phyloP scores from a whole-genome alignment of 2,329 filamentous ascomycete species.

The Ilyonectria robusta region DNA sequence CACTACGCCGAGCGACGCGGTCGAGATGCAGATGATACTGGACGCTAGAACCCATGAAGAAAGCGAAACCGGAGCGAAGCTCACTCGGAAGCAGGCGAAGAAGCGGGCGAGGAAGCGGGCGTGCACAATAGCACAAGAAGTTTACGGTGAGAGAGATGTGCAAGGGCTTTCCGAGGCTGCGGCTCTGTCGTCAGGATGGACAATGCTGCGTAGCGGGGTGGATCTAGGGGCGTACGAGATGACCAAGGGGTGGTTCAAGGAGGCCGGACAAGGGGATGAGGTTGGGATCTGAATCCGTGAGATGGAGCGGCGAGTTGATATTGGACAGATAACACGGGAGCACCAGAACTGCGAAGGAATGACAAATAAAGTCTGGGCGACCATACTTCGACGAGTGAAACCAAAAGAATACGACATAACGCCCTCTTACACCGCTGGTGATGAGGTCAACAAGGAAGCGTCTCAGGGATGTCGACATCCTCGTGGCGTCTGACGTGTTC shows the following conservation, averaged over 20 bases:
- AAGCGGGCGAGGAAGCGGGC: conserved; percentile 56
- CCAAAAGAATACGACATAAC: conserved; percentile 18
- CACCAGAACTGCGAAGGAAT: conserved; percentile 6
- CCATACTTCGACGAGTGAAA: conserved; percentile 3
- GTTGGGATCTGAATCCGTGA: conserved; percentile 37
- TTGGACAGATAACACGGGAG: not conserved
- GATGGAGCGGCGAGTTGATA: conserved; percentile 6
- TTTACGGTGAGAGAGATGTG: conserved; percentile 77
- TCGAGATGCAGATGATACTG: conserved; percentile 93
- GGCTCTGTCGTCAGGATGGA: conserved; percentile 82
- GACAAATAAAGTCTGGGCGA: conserved; percentile 2
- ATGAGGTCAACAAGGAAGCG: conserved; percentile 29
- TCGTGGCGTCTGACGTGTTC: conserved; percentile 46
- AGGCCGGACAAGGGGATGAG: conserved; percentile 59
- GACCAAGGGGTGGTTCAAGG: conserved; percentile 75
- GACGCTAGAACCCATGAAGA: conserved; percentile 60
- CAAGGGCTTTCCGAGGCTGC: conserved; percentile 85
- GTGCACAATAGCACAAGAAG: conserved; percentile 73
- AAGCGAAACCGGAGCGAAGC: conserved; percentile 36
- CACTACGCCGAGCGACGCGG: conserved; percentile 91
- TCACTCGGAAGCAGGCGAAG: conserved; percentile 49
- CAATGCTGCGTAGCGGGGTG: conserved; percentile 83
- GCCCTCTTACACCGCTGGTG: conserved; percentile 24
- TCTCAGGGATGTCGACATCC: conserved; percentile 45
- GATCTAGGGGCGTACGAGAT: conserved; percentile 91